These are phyloP conservation scores for Fraxinus sp. DNA, from an alignment of 305 asterid genomes.

Conservation along the genomic window DNA sequence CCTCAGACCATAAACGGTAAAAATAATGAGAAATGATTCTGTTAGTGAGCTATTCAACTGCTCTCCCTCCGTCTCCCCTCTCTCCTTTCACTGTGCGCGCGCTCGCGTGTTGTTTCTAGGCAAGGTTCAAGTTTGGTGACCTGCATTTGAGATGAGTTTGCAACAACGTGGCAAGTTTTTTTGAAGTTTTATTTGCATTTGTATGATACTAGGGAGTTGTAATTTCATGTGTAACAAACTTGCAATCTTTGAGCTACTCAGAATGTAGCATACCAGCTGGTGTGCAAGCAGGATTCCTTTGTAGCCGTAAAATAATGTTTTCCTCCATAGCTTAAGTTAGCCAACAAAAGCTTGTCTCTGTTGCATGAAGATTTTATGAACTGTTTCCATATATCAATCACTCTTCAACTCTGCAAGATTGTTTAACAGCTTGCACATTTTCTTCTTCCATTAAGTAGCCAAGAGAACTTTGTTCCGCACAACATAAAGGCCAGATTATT, in stretches of 20 bases:
- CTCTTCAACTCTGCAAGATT: background rate
- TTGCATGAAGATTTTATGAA: background rate
- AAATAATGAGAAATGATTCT: background rate
- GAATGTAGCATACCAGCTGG: background rate
- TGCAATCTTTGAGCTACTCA: background rate
- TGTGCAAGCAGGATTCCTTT: background rate
- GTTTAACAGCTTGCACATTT: conserved; percentile 8
- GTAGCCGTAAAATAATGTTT: background rate
- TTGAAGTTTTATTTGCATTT: background rate
- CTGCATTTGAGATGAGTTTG: background rate
- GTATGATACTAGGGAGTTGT: background rate
- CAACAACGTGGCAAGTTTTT: background rate
- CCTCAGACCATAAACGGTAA: background rate
- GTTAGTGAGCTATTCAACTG: background rate
- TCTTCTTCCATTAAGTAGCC: background rate
- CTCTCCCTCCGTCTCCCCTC: background rate
- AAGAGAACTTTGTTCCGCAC: background rate
- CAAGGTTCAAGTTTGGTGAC: background rate
- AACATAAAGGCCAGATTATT: background rate
- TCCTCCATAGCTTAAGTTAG: background rate
- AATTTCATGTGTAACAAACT: background rate
- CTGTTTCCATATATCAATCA: background rate
- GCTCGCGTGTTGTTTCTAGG: background rate
- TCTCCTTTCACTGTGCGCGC: background rate
- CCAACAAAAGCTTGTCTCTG: background rate